phyloP scores from a whole-genome alignment of 2,329 filamentous ascomycete genomes.

The Apiospora malaysiana region DNA sequence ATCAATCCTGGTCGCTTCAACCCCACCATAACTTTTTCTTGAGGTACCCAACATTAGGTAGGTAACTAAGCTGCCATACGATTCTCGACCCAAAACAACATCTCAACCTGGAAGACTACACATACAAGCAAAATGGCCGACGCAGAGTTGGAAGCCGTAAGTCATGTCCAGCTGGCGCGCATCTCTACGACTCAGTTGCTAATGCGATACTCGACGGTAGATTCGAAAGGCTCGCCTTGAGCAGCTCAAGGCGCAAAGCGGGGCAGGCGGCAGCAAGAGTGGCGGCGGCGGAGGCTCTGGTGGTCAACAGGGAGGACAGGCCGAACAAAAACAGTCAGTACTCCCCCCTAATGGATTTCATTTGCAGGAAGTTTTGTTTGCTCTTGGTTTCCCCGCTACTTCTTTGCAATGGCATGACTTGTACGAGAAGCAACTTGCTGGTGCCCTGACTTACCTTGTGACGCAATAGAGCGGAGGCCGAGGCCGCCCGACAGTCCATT shows the following conservation, averaged over 20 bases:
- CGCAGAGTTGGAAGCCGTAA: constrained; percentile 68
- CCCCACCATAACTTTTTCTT: constrained; percentile 16
- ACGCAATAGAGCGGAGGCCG: constrained; percentile 48
- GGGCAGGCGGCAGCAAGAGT: constrained; percentile 52
- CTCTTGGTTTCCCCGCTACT: not conserved
- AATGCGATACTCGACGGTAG: constrained; percentile 47
- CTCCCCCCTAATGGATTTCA: not conserved
- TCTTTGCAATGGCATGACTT: not conserved
- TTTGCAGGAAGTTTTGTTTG: not conserved
- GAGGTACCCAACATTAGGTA: not conserved
- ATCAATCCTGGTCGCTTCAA: constrained; percentile 7
- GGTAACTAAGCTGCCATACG: not conserved
- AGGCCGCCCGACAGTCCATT: constrained; percentile 77
- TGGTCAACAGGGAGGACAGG: constrained; percentile 53
- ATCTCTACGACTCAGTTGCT: not conserved
- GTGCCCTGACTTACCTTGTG: not conserved
- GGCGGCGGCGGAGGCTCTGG: constrained; percentile 54
- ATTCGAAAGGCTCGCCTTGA: constrained; percentile 91
- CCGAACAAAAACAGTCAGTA: constrained; percentile 68
- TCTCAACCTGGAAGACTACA: constrained; percentile 2
- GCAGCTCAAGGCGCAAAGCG: constrained; percentile 81
- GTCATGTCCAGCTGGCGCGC: constrained; percentile 12
- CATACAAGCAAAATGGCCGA: constrained; percentile 59
- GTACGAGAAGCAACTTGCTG: not conserved
- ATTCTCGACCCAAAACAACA: not conserved